Conservation (phyloP, 225 moss, liverwort and hornwort genomes). For the Polytrichum commune region DNA sequence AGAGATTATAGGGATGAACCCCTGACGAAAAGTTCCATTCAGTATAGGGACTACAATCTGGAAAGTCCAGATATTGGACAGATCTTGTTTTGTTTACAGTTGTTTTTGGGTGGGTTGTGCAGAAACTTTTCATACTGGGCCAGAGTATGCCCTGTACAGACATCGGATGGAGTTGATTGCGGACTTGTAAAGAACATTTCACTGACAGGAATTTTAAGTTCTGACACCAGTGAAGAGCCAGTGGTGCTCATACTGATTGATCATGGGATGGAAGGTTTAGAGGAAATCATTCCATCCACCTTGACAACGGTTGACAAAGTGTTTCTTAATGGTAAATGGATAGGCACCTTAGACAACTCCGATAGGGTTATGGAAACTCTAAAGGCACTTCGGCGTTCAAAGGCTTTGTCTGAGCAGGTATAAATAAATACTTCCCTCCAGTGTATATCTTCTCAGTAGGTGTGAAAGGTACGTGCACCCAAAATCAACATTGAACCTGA, state of each 20-base stretch:
- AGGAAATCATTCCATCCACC: slow-evolving; percentile 31
- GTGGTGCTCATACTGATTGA: slow-evolving; percentile 45
- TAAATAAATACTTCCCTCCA: no score
- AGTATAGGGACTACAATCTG: no score
- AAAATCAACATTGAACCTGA: no score
- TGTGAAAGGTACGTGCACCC: no score
- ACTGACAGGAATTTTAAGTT: slow-evolving; percentile 75
- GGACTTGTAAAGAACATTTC: slow-evolving; percentile 93
- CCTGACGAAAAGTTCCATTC: no score
- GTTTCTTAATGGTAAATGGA: slow-evolving; percentile 84
- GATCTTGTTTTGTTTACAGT: no score
- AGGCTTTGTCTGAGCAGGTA: slow-evolving; percentile 44
- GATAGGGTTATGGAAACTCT: slow-evolving; percentile 37
- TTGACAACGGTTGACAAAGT: slow-evolving; percentile 44
- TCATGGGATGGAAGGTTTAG: slow-evolving; percentile 33
- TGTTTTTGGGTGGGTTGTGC: slow-evolving; percentile 17
- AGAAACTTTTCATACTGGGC: slow-evolving; percentile 97
- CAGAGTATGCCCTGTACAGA: slow-evolving; percentile 91
- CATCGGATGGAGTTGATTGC: slow-evolving; percentile 85
- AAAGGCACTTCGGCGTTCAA: slow-evolving; percentile 28
- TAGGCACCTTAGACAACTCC: slow-evolving; percentile 55
- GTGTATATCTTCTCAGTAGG: no score
- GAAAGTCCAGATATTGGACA: no score
- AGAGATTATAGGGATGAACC: no score
- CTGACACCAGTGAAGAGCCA: slow-evolving; percentile 39